Conservation (phyloP, 2,329 filamentous ascomycete genomes). For the Spiromastix sp. region DNA sequence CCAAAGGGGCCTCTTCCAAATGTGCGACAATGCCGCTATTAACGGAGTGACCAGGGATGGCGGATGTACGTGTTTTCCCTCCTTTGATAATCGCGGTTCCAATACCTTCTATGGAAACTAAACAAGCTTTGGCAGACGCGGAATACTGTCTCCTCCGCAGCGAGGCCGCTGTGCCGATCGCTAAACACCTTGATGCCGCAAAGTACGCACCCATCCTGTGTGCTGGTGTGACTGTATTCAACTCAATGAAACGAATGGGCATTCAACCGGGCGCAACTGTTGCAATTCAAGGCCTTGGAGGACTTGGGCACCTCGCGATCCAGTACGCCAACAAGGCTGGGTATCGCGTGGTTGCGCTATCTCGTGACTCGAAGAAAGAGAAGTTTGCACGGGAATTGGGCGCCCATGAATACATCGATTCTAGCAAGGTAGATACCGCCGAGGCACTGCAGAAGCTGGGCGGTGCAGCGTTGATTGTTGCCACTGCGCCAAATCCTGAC, state of each 20-base stretch:
- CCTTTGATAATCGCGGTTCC: not conserved
- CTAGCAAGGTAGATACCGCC: slow-evolving; percentile 24
- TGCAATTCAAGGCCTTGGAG: slow-evolving; percentile 43
- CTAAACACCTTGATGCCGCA: slow-evolving; percentile 35
- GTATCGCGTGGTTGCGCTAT: slow-evolving; percentile 42
- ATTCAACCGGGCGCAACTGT: slow-evolving; percentile 36
- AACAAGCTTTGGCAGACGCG: slow-evolving; percentile 22
- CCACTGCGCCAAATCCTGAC: slow-evolving; percentile 27
- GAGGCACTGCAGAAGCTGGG: slow-evolving; percentile 27
- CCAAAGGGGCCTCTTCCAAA: slow-evolving; percentile 54
- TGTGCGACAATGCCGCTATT: slow-evolving; percentile 51
- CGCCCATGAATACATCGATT: slow-evolving; percentile 47
- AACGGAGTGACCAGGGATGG: slow-evolving; percentile 59
- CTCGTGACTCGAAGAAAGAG: slow-evolving; percentile 40
- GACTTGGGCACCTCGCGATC: slow-evolving; percentile 42
- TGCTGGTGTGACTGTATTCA: slow-evolving; percentile 44
- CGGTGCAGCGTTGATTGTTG: slow-evolving; percentile 25
- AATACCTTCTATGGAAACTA: slow-evolving; percentile 1
- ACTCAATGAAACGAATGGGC: slow-evolving; percentile 38
- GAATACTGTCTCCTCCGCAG: slow-evolving; percentile 29
- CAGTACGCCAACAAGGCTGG: slow-evolving; percentile 44
- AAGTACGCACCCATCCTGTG: slow-evolving; percentile 38
- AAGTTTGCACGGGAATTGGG: slow-evolving; percentile 44
- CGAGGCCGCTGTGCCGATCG: slow-evolving; percentile 36
- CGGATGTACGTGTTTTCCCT: slow-evolving; percentile 41